Conservation (phyloP, 1,284 basidiomycete genomes). For the Porodaedalea pini region DNA sequence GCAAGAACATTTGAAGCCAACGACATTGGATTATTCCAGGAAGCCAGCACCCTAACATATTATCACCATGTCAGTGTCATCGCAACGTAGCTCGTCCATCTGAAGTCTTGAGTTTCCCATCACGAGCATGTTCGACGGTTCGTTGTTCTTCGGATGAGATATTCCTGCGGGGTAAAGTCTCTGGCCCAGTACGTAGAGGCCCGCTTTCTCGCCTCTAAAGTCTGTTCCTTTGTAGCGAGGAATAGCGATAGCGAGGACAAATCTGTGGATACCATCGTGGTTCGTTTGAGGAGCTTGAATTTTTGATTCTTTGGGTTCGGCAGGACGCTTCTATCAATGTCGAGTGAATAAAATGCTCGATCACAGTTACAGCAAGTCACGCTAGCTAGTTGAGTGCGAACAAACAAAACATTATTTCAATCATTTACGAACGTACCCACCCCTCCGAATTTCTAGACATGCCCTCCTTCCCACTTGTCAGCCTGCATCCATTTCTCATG, state of each 20-base stretch:
- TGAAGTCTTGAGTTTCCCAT: conserved; percentile 39
- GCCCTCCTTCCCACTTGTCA: no score
- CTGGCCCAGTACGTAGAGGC: conserved; percentile 35
- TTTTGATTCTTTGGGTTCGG: no score
- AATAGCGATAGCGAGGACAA: conserved; percentile 10
- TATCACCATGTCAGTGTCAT: neutral
- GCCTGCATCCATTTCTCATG: no score
- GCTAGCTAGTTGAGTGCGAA: no score
- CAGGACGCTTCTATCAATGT: no score
- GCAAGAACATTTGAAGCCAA: conserved; percentile 41
- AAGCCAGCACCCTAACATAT: conserved; percentile 40
- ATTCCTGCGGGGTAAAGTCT: conserved; percentile 34
- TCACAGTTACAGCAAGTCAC: no score
- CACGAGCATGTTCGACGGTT: conserved; percentile 33
- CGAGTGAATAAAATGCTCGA: no score
- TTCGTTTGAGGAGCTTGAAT: no score
- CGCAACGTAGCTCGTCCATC: conserved; percentile 6
- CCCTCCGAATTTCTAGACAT: no score
- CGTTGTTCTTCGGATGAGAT: conserved; percentile 34
- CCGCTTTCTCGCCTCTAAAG: conserved; percentile 33
- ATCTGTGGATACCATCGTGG: neutral
- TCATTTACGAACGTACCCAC: no score
- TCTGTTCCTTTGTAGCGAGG: conserved; percentile 33
- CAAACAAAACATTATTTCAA: no score
- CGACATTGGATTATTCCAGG: conserved; percentile 35